phyloP scores from a whole-genome alignment of 208 protist genomes.

The Crithidia thermophila region DNA sequence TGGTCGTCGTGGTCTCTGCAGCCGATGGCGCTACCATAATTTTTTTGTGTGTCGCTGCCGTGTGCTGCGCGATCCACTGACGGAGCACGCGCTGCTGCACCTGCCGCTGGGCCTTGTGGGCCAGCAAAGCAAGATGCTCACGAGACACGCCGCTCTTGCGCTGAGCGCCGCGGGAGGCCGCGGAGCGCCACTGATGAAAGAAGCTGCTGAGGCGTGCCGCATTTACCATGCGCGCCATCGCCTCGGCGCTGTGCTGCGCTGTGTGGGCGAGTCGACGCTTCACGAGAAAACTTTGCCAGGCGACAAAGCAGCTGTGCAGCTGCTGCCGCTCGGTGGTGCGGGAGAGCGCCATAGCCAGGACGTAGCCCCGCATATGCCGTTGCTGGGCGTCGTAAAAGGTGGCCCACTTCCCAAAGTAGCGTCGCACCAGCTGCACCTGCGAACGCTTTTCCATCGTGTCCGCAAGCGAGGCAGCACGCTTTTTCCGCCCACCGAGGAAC shows the following conservation, averaged over 20 bases:
- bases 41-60: neutral
- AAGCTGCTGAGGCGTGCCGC: slow-evolving; percentile 21
- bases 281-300: slow-evolving; percentile 45
- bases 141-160: slow-evolving; percentile 1
- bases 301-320: slow-evolving; percentile 33
- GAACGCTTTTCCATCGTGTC: slow-evolving; percentile 35
- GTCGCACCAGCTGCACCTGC: slow-evolving; percentile 41
- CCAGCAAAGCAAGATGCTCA: slow-evolving; percentile 40
- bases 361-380: slow-evolving; percentile 43
- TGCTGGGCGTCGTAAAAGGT: slow-evolving; percentile 72
- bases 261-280: slow-evolving; percentile 16
- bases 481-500: slow-evolving; percentile 1
- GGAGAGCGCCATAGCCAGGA: slow-evolving; percentile 45
- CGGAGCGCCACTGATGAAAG: slow-evolving; percentile 48
- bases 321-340: slow-evolving; percentile 46
- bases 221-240: slow-evolving; percentile 28
- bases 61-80: slow-evolving; percentile 34
- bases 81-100: slow-evolving; percentile 38
- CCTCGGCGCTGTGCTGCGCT: slow-evolving; percentile 12
- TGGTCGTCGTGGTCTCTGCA: neutral
- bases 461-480: slow-evolving; percentile 23
- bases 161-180: neutral
- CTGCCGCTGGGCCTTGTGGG: slow-evolving; percentile 50
- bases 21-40: too few species aligned
- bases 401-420: slow-evolving; percentile 72